A percentile compares a stretch with the other conserved stretches of the same genome.
These are phyloP conservation scores for Polytolypa hystricis DNA, from an alignment of 2,329 filamentous ascomycete species.

Conservation along the genomic window DNA sequence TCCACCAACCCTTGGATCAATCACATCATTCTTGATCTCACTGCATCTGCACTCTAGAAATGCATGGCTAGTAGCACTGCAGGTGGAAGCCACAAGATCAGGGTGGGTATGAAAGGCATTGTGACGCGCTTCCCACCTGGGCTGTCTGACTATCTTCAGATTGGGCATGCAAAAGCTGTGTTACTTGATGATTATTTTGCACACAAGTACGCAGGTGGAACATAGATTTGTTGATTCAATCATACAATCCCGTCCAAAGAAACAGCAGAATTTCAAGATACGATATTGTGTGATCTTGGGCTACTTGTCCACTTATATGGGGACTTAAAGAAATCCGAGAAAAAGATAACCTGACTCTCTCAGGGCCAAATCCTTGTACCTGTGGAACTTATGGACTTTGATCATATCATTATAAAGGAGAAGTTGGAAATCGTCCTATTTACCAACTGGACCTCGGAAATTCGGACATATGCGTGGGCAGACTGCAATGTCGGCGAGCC, in stretches of 20 bases:
- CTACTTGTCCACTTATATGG: slow-evolving; percentile 78
- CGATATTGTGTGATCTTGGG: slow-evolving; percentile 74
- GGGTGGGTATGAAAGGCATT: slow-evolving; percentile 73
- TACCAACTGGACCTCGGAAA: slow-evolving; percentile 59
- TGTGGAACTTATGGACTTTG: slow-evolving; percentile 74
- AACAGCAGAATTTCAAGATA: slow-evolving; percentile 82
- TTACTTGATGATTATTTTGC: slow-evolving; percentile 24
- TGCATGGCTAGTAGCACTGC: slow-evolving; percentile 59
- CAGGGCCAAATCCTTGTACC: slow-evolving; percentile 58
- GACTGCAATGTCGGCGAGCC: slow-evolving; percentile 64
- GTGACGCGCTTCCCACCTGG: slow-evolving; percentile 89
- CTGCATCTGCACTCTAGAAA: slow-evolving; percentile 58
- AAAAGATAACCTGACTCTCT: slow-evolving; percentile 85
- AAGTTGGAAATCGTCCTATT: slow-evolving; percentile 75
- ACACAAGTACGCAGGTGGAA: slow-evolving; percentile 40
- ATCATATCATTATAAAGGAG: slow-evolving; percentile 77
- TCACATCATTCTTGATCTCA: slow-evolving; percentile 57
- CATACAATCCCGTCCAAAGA: slow-evolving; percentile 91
- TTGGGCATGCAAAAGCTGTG: slow-evolving; percentile 22
- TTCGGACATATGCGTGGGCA: slow-evolving; percentile 57
- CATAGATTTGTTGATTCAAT: slow-evolving; percentile 74
- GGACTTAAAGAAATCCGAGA: slow-evolving; percentile 77
- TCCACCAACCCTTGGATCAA: slow-evolving; percentile 67
- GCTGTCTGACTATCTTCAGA: slow-evolving; percentile 49
- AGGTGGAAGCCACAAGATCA: slow-evolving; percentile 81